Base-by-base conservation (phyloP, 176 grass and related monocot species). In the Eragrostis curvula region DNA sequence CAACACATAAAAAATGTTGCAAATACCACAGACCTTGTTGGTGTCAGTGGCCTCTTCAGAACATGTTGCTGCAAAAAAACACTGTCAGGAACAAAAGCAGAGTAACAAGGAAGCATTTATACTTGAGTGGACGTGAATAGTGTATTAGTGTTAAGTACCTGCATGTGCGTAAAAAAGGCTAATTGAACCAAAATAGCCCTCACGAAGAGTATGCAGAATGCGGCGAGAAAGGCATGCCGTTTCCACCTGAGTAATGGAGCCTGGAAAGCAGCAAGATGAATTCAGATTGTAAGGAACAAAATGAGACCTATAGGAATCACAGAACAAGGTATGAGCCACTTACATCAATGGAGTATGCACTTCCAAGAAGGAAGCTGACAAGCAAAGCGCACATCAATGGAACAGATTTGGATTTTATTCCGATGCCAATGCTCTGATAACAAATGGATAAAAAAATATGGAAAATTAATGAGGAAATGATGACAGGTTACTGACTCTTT, bases 81-180 rank as follows among this genome's bases (percentile, higher is more conserved):
- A 80, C 46, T 20, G 71, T 91, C 74, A 85, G 39, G 36, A 3
- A 83, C 27, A 77, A 85, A 65, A 23, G 28, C 69, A 12, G 63
- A 65, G 41, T n/a, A 84, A 74, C 32, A 30, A 73, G 18, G 18
- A 81, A 27, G 6, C 25, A 82, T 21, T 79, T 75, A 0, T 56
- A 18, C 39, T 81, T 42, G 6, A 57, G 18, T 30, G 41, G n/a
- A 57, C 17, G 21, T 85, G 56, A 20, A 18, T 20, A 85, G 13
- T 66, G 36, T 51, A 20, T 14, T 20, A 85, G 13, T 66, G 36
- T 51, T 83, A 5, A 27, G 9, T 84, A 98, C 92, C 92, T 98
- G 96, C 78, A 98, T 98, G 68, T 98, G 96, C 46, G 85, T 69
- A 89, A 92, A 98, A 63, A 98, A 98, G 6, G 92, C 92, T 70